Evolutionary conservation across 202 grass and related monocot genomes (phyloP).

Genomic region (Bolboschoenoplectus hybrid): DNA sequence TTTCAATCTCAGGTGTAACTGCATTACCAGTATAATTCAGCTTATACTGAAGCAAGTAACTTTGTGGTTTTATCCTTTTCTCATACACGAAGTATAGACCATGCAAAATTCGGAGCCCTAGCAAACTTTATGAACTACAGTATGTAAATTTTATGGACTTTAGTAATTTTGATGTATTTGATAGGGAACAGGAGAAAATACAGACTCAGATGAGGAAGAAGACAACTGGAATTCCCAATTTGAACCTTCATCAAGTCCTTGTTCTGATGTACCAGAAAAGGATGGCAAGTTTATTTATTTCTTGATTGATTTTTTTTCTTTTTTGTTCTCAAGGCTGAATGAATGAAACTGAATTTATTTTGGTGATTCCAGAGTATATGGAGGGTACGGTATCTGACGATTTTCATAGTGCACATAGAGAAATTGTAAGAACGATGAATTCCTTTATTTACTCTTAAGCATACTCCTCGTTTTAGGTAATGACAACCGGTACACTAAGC

Average conservation of each 20-base stretch:
- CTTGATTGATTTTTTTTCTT: conserved; percentile 29
- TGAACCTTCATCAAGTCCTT: conserved; percentile 56
- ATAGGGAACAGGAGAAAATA: conserved; percentile 57
- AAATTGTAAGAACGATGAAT: conserved; percentile 53
- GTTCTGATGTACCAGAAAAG: conserved; percentile 52
- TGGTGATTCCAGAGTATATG: conserved; percentile 50
- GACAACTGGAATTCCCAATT: conserved; percentile 54
- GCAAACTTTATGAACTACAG: no score
- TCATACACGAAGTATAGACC: conserved; percentile 31
- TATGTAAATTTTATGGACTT: conserved; percentile 29
- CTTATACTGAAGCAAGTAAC: conserved; percentile 38
- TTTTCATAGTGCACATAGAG: conserved; percentile 38
- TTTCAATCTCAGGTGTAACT: conserved; percentile 42
- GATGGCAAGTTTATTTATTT: conserved; percentile 49
- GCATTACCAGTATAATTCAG: conserved; percentile 33
- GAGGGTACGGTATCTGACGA: conserved; percentile 45
- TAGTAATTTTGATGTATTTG: conserved; percentile 35
- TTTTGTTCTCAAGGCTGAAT: conserved; percentile 32
- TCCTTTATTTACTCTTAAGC: conserved; percentile 23
- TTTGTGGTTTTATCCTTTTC: conserved; percentile 43
- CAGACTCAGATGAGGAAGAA: conserved; percentile 56
- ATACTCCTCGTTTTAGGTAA: conserved; percentile 31
- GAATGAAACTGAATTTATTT: conserved; percentile 31
- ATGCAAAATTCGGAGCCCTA: conserved; percentile 20
- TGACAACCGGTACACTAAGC: conserved; percentile 24